Percentiles rank a stretch among this genome's conserved stretches.
phyloP scores from a whole-genome alignment of 805 yeast genomes.

The Grigorovia humatica region DNA sequence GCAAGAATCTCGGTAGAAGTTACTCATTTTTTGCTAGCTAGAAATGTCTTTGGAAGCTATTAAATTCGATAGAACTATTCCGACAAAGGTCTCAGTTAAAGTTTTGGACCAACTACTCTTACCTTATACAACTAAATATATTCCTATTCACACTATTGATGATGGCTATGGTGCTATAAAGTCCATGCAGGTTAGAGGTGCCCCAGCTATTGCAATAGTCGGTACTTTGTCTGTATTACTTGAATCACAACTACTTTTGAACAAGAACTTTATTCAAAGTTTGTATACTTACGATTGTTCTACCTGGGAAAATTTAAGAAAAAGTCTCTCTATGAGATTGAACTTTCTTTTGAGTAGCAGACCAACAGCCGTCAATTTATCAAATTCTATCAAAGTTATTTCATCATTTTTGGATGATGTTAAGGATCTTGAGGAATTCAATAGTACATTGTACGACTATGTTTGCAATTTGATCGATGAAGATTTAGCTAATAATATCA shows the following conservation, averaged over 20 bases:
- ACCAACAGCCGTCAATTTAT: conserved; percentile 91
- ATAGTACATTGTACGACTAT: conserved; percentile 32
- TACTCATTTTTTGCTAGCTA: neutral
- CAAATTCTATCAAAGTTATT: conserved; percentile 49
- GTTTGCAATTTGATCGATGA: conserved; percentile 52
- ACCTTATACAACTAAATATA: conserved; percentile 69
- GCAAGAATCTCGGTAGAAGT: neutral
- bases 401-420: conserved; percentile 25
- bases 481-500: conserved; percentile 67
- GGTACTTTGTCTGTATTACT: conserved; percentile 76
- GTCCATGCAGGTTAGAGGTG: conserved; percentile 92
- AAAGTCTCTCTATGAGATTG: conserved; percentile 37
- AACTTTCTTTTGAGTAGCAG: conserved; percentile 65
- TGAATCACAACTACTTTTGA: conserved; percentile 39
- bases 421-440: conserved; percentile 18
- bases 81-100: conserved; percentile 34
- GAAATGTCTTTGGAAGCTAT: conserved; percentile 52
- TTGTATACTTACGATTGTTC: conserved; percentile 28
- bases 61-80: conserved; percentile 38
- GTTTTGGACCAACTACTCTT: conserved; percentile 74
- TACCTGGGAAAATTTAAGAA: conserved; percentile 28
- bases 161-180: conserved; percentile 80
- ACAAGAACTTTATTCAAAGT: conserved; percentile 14
- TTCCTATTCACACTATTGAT: conserved; percentile 49
- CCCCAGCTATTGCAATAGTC: conserved; percentile 96